Base-by-base conservation (phyloP, 1,284 basidiomycete species). In the Rhodofomes roseus region DNA sequence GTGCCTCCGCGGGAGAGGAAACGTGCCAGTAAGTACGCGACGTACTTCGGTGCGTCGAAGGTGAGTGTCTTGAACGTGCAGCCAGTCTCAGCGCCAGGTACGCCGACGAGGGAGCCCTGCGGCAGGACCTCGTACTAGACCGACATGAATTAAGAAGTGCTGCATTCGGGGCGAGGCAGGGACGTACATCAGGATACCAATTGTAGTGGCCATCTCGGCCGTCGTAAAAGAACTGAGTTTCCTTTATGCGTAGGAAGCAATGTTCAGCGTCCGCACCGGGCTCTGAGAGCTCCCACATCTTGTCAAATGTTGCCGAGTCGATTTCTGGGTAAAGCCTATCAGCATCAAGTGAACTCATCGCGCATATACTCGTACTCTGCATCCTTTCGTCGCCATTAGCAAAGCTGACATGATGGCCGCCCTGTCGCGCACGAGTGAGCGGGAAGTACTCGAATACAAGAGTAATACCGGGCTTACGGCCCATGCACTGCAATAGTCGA, bases 401-500 rank as follows among this genome's bases (percentile, higher is more conserved):
- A 52, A 77, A 71, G 55, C 81, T 86, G 63, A 90, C 84, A 77
- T 90, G 87, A 65, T 91, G 87, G 1, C 87, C 89, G 27, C 89
- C 82, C 82, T 83, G 54, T 27, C 20, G 9, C 5, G 34, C 4
- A 34, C 20, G 9, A 27, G 20, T 40, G 16, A 29, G 12, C 25
- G 16, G 3, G 31, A n/a, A n/a, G n/a, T n/a, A 23, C 20, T 2
- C n/a, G 9, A n/a, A 11, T 34, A 52, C 8, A 7, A 20, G n/a
- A 29, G 31, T 14, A 46, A 48, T 16, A 18, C 23, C 31, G 6
- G 4, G 76, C 86, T 68, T 67, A 90, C 90, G 16, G 90, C 90
- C 90, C 90, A 92, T 18, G 82, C 80, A 68, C 87, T 90, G 1
- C 90, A 88, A 65, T 90, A 92, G 27, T 79, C 77, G 67, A 86